These are phyloP conservation scores for Suillus brevipes DNA, from an alignment of 768 basidiomycete species.

Conservation along the genomic window DNA sequence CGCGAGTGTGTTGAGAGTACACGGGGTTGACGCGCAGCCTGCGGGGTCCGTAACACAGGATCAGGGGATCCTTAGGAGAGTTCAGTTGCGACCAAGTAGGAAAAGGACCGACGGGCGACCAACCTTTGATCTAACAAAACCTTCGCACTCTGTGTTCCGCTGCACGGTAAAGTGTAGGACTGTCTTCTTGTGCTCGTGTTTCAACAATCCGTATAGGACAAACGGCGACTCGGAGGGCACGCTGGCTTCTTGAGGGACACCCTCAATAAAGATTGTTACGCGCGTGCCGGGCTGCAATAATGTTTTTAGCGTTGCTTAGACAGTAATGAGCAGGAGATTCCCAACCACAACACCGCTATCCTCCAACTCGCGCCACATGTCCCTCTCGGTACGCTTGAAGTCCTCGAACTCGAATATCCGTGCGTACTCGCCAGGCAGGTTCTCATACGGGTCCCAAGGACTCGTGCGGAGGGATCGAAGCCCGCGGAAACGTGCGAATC, in stretches of 20 bases:
- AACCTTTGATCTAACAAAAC: constrained; percentile 89
- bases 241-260: constrained; percentile 65
- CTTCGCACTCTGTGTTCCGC: constrained; percentile 91
- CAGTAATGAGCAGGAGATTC: neutral
- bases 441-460: constrained; percentile 98
- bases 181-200: constrained; percentile 96
- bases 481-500: constrained; percentile 93
- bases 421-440: constrained; percentile 90
- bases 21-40: constrained; percentile 82
- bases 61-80: constrained; percentile 70
- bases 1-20: constrained; percentile 89
- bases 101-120: neutral
- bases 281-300: constrained; percentile 69
- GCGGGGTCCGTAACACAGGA: constrained; percentile 87
- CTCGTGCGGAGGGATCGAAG: constrained; percentile 90
- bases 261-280: constrained; percentile 74
- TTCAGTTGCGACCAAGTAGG: neutral
- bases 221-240: constrained; percentile 45
- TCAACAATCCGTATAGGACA: constrained; percentile 77
- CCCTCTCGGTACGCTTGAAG: constrained; percentile 81
- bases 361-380: constrained; percentile 65
- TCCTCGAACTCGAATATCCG: constrained; percentile 97
- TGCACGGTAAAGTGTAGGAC: constrained; percentile 92
- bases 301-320: neutral
- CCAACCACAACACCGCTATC: constrained; percentile 72